phyloP scores from a whole-genome alignment of 164 flowering plant species.

The Malania oleifera region DNA sequence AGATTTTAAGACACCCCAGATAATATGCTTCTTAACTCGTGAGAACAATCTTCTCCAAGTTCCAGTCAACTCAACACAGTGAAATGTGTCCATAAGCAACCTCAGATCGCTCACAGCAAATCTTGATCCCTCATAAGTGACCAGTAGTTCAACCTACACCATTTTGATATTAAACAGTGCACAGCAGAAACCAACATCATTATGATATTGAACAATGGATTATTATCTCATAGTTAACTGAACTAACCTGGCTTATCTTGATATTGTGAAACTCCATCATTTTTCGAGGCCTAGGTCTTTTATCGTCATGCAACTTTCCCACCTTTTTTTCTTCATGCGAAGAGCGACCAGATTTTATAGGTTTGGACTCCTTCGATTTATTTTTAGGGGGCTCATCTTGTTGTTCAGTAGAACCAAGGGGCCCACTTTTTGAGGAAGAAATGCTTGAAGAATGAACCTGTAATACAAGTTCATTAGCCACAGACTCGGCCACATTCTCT shows the following conservation, averaged over 20 bases:
- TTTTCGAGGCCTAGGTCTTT: slow-evolving; percentile 72
- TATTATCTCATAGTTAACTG: not conserved
- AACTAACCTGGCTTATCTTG: slow-evolving; percentile 90
- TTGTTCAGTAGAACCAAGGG: slow-evolving; percentile 51
- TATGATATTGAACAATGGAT: not conserved
- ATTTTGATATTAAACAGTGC: not conserved
- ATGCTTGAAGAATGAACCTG: slow-evolving; percentile 51
- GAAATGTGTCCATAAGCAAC: slow-evolving; percentile 92
- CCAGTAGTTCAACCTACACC: slow-evolving; percentile 79
- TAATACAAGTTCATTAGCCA: slow-evolving; percentile 79
- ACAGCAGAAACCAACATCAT: not conserved
- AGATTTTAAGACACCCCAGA: slow-evolving; percentile 98
- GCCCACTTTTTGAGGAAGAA: slow-evolving; percentile 45
- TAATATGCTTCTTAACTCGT: slow-evolving; percentile 91
- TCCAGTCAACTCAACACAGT: slow-evolving; percentile 86
- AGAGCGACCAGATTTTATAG: slow-evolving; percentile 64
- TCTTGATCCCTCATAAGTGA: slow-evolving; percentile 92
- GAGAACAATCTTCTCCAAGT: slow-evolving; percentile 96
- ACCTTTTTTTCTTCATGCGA: slow-evolving; percentile 93
- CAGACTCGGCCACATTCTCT: slow-evolving; percentile 90
- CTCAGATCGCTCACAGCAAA: slow-evolving; percentile 87
- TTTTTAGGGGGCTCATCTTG: slow-evolving; percentile 58
- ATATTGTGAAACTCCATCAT: slow-evolving; percentile 92
- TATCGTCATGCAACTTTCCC: slow-evolving; percentile 69
- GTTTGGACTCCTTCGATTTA: slow-evolving; percentile 65